Percentiles rank a stretch among this genome's conserved stretches.
Evolutionary conservation across 2,329 filamentous ascomycete species (phyloP).

Genomic region (Colletotrichum orchidophilum): DNA sequence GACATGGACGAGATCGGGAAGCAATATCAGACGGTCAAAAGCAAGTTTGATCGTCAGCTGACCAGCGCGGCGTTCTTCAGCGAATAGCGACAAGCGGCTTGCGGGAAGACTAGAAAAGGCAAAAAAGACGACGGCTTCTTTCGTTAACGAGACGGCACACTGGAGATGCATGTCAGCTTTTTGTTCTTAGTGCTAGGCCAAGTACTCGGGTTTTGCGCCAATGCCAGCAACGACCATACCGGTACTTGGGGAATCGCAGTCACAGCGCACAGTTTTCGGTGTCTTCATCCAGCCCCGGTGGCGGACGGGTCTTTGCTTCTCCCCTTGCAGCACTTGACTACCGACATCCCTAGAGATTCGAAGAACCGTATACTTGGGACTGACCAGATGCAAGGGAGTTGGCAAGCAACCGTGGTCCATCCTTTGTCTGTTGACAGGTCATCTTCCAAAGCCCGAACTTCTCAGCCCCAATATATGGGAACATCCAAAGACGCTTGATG

Average conservation of each 20-base stretch:
- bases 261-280: background rate
- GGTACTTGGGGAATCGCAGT: background rate
- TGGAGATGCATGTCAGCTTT: slow-evolving; percentile 7
- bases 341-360: background rate
- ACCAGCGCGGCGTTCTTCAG: background rate
- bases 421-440: background rate
- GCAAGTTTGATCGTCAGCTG: background rate
- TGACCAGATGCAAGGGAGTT: background rate
- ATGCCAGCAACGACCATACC: too few relatives aligned
- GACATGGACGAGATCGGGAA: background rate
- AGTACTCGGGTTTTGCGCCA: background rate
- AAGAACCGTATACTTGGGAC: slow-evolving; percentile 1
- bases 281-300: background rate
- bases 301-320: background rate
- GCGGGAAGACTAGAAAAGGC: background rate
- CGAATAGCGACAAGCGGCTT: background rate
- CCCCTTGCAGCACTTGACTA: background rate
- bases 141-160: background rate
- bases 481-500: background rate
- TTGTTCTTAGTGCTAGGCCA: background rate
- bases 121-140: background rate
- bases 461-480: background rate
- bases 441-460: background rate
- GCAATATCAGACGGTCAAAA: background rate
- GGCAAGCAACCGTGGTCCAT: background rate